phyloP scores from a whole-genome alignment of 2,329 filamentous ascomycete genomes.

The Microthyrium microscopicum region DNA sequence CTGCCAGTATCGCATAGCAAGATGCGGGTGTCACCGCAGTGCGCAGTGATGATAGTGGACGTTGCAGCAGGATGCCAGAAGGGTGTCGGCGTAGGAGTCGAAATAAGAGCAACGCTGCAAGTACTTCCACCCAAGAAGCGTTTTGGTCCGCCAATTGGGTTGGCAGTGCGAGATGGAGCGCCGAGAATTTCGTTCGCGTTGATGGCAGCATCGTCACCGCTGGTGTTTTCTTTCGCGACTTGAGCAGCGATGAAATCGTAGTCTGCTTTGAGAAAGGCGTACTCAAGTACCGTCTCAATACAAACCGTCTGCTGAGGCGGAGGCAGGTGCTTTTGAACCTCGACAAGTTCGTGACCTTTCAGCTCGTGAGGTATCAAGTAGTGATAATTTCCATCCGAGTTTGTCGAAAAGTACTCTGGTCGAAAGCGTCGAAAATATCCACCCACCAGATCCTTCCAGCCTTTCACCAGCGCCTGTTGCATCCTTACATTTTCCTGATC shows the following conservation, averaged over 20 bases:
- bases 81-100: conserved; percentile 75
- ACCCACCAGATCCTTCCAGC: conserved; percentile 73
- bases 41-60: conserved; percentile 68
- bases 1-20: conserved; percentile 76
- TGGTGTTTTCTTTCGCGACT: conserved; percentile 60
- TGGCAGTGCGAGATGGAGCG: conserved; percentile 31
- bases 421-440: conserved; percentile 89
- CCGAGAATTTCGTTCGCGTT: conserved; percentile 77
- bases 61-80: conserved; percentile 89
- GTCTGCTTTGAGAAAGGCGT: conserved; percentile 86
- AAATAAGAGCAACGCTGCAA: conserved; percentile 75
- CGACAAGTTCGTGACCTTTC: conserved; percentile 17
- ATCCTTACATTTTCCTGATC: conserved; percentile 49
- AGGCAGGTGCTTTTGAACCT: conserved; percentile 13
- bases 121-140: conserved; percentile 92
- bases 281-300: conserved; percentile 66
- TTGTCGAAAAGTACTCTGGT: conserved; percentile 55
- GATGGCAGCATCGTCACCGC: conserved; percentile 59
- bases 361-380: too few species aligned
- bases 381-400: conserved; percentile 19
- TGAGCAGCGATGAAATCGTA: conserved; percentile 88
- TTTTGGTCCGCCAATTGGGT: conserved; percentile 51
- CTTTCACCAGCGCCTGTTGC: conserved; percentile 52
- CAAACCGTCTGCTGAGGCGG: conserved; percentile 31
- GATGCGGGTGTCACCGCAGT: conserved; percentile 86